phyloP scores from a whole-genome alignment of 2,329 filamentous ascomycete species.

The Lecanoromycetidae sp. region DNA sequence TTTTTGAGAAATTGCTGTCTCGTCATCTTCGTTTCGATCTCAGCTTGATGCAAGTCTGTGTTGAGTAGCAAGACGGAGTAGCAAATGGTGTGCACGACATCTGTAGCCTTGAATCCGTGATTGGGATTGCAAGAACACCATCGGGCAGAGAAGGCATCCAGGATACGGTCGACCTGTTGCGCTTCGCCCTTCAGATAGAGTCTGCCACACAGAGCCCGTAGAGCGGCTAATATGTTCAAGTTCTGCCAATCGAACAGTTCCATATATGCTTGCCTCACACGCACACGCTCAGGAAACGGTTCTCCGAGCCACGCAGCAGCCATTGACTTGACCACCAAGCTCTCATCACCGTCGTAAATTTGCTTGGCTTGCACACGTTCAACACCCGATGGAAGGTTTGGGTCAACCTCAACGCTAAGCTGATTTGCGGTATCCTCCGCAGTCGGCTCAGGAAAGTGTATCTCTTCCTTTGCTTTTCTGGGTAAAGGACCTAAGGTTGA shows the following conservation, averaged over 20 bases:
- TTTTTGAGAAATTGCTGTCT: constrained; percentile 90
- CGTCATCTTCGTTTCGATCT: constrained; percentile 96
- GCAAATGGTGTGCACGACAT: constrained; percentile 93
- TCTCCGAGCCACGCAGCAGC: constrained; percentile 86
- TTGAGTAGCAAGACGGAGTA: constrained; percentile 93
- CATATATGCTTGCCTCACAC: constrained; percentile 70
- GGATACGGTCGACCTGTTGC: constrained; percentile 88
- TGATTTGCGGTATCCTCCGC: neutral
- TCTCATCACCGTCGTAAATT: constrained; percentile 75
- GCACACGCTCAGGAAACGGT: constrained; percentile 39
- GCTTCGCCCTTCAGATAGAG: constrained; percentile 81
- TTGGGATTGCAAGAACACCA: constrained; percentile 91
- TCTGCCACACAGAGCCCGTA: constrained; percentile 70
- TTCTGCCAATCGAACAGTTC: constrained; percentile 77
- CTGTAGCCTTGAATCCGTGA: constrained; percentile 86
- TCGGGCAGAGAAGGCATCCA: constrained; percentile 75
- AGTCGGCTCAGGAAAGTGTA: constrained; percentile 5
- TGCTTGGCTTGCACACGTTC: constrained; percentile 67
- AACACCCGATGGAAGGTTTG: constrained; percentile 42
- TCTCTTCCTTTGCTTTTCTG: constrained; percentile 4
- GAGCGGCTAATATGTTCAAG: constrained; percentile 63
- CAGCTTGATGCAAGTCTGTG: constrained; percentile 86
- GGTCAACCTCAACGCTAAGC: constrained; percentile 7
- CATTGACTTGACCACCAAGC: constrained; percentile 64
- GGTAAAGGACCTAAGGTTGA: constrained; percentile 29